These are phyloP conservation scores for Hygrocybe punicea DNA, from an alignment of 768 basidiomycete genomes.

Conservation along the genomic window DNA sequence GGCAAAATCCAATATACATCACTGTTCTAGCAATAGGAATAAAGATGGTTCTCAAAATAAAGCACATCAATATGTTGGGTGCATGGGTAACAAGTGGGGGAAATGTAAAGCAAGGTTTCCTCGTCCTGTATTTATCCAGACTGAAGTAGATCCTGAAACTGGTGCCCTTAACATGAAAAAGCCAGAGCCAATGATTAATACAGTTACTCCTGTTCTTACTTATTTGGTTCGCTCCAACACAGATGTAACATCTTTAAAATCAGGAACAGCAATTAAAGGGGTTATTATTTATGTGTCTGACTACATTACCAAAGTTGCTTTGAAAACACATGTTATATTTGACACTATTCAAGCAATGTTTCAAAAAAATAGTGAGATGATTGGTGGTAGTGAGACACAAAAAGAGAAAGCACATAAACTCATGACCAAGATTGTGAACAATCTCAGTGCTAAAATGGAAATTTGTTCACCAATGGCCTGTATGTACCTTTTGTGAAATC, in stretches of 20 bases:
- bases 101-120: slow-evolving; percentile 36
- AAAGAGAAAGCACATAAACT: slow-evolving; percentile 20
- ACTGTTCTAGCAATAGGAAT: slow-evolving; percentile 19
- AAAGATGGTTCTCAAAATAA: slow-evolving; percentile 26
- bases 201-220: too few species aligned
- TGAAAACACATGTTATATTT: slow-evolving; percentile 31
- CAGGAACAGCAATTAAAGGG: slow-evolving; percentile 19
- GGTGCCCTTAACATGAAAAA: slow-evolving; percentile 30
- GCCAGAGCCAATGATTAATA: slow-evolving; percentile 23
- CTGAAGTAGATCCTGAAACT: slow-evolving; percentile 24
- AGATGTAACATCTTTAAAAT: too few species aligned
- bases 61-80: slow-evolving; percentile 15
- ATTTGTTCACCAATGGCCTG: slow-evolving; percentile 29
- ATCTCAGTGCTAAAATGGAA: slow-evolving; percentile 26
- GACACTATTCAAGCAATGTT: slow-evolving; percentile 24
- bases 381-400: slow-evolving; percentile 20
- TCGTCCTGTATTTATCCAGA: slow-evolving; percentile 13
- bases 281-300: slow-evolving; percentile 27
- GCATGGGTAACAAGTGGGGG: slow-evolving; percentile 25
- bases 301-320: slow-evolving; percentile 26
- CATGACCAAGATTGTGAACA: slow-evolving; percentile 27
- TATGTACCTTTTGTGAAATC: slow-evolving; percentile 22
- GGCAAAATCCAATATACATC: slow-evolving; percentile 16
- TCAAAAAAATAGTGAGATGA: slow-evolving; percentile 18
- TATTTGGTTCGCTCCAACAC: too few species aligned